Conservation (phyloP, 2,329 filamentous ascomycete genomes). For the Hymenoscyphus albidus region DNA sequence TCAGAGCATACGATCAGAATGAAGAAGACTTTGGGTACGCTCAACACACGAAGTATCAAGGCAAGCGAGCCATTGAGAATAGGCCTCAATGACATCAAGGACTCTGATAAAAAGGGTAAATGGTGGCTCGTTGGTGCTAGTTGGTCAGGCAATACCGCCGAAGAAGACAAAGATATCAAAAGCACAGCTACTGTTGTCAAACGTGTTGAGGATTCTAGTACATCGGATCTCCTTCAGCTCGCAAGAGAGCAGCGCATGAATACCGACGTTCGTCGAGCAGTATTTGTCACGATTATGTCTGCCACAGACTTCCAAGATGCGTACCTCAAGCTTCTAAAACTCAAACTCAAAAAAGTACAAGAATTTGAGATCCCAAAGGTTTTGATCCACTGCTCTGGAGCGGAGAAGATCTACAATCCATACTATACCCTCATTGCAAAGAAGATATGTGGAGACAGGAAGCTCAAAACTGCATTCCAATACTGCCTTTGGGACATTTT, state of each 20-base stretch:
- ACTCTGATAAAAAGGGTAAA: constrained; percentile 83
- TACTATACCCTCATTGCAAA: constrained; percentile 87
- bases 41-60: constrained; percentile 67
- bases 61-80: constrained; percentile 79
- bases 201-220: constrained; percentile 33
- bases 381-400: constrained; percentile 79
- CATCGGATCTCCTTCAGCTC: constrained; percentile 35
- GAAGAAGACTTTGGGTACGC: constrained; percentile 78
- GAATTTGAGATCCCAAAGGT: constrained; percentile 84
- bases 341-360: constrained; percentile 81
- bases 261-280: constrained; percentile 51
- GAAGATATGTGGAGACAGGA: constrained; percentile 70
- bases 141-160: constrained; percentile 53
- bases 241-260: constrained; percentile 37
- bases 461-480: constrained; percentile 79
- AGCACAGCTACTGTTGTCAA: constrained; percentile 23
- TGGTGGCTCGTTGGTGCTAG: constrained; percentile 99
- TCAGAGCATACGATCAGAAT: constrained; percentile 83
- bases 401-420: constrained; percentile 81
- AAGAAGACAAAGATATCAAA: constrained; percentile 33
- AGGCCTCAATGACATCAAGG: constrained; percentile 74
- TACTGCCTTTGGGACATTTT: constrained; percentile 85
- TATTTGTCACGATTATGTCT: constrained; percentile 88
- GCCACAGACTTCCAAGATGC: constrained; percentile 82
- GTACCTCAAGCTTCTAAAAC: constrained; percentile 71